Base-by-base conservation (phyloP, 2,329 filamentous ascomycete genomes). In the Aureobasidium sp. region DNA sequence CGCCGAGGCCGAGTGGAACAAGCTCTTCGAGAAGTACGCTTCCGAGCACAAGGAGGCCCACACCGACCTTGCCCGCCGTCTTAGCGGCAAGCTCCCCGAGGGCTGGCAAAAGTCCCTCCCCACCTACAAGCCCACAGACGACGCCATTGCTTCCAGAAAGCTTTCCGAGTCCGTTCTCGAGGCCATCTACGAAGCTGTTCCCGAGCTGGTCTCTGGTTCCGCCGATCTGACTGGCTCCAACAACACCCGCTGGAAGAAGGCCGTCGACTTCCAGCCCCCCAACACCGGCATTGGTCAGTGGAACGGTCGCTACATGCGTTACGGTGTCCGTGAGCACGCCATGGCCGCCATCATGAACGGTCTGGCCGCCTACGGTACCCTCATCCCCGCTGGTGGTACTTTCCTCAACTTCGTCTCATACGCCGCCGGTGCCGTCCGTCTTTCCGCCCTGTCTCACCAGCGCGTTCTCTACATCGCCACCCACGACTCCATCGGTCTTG, bases 321-420 rank as follows among this genome's bases (percentile, higher is more conserved):
- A 92, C 73, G 91, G 91, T 84, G 90, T 96, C 71, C 89, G 91
- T 77, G 91, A 95, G 82, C 91, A 96, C 77, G 89, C 79, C 70
- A 95, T 95, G 91, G 90, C 89, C 73, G 89, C 89, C 72, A 90
- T 95, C 78, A 89, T 95, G 81, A 96, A 96, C 83, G 94, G 94
- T 80, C 83, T 99, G 64, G 86, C 91, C 67, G 94, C 92, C 66
- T 99, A 97, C 78, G 94, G 94, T 70, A 96, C 91, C 72, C 82
- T 97, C 73, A 88, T 99, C 74, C 94, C 94, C 69, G 96, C 92
- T 70, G 86, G 86, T 68, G 94, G 94, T 79, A 97, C 94, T 72
- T 99, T 99, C 87, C 83, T 99, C 70, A 99, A 97, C 88, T 99
- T 99, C 78, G 91, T 97, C 69, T 97, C 93, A 29, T 99, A 99